Evolutionary conservation across 257 asterid genomes (phyloP), one percentile per base, ranked within the genome.

Genomic region (Solanum clarkiae): DNA sequence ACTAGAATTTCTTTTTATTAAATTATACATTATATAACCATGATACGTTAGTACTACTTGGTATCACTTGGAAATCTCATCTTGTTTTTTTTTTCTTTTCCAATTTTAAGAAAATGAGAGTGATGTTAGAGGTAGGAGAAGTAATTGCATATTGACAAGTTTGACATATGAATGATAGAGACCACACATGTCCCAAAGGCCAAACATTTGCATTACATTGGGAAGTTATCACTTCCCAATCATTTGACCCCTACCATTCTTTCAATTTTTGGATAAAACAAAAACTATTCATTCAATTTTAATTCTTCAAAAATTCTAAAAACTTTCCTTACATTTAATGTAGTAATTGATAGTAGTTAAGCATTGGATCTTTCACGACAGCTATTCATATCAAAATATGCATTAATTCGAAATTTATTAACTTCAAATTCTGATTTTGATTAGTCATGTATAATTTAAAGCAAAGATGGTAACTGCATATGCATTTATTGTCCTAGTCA

Each of bases 151-250:
- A 77, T 26, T 24, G 44, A 77, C 29, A 1, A 24, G 47, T 77
- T 51, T 24, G 82, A 77, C 63, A 51, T 14, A 22, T 77, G 45
- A 77, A 51, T 8, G 63, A 77, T 77, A 63, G 15, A 77, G 65
- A 77, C 63, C 47, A 77, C 26, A 77, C 82, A 77, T 62, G 24
- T 26, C 63, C 42, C 44, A 51, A 26, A 75, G 14, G 47, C 65
- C 60, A 26, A 51, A 51, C 82, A 16, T 51, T 77, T 77, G 14
- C 88, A 90, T 85, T 88, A 90, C 84, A 56, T 84, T 85, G 74
- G 83, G 87, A 82, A 82, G 88, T 86, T 87, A 85, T 82, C 85
- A 89, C 84, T 7, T 91, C 92, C 85, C 89, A 86, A 88, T 89
- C 89, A 84, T 85, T 85, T 71, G 77, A 80, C 74, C 88, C 57